Evolutionary conservation across 1,139 yeast species (phyloP).

Genomic region (Suzukiozyma palmioleophila): DNA sequence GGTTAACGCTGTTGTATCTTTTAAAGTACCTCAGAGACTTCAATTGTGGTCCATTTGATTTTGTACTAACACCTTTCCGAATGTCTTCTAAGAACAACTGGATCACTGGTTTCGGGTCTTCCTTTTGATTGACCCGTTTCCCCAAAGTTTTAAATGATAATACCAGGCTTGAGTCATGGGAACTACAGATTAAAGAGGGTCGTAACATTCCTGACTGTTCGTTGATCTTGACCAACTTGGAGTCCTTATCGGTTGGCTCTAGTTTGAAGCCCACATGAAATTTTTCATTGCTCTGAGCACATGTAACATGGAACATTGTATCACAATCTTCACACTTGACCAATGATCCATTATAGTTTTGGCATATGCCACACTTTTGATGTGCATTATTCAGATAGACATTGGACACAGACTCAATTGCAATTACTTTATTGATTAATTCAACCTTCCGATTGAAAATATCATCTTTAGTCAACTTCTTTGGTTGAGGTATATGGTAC

Average conservation of each 20-base stretch:
- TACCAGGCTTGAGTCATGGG: slow-evolving; percentile 19
- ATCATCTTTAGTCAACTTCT: slow-evolving; percentile 9
- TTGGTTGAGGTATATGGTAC: slow-evolving; percentile 1
- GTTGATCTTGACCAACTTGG: slow-evolving; percentile 21
- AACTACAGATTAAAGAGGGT: slow-evolving; percentile 42
- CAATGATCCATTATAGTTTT: slow-evolving; percentile 26
- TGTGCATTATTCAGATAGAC: slow-evolving; percentile 22
- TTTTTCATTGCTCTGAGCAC: slow-evolving; percentile 53
- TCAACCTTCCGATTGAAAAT: slow-evolving; percentile 12
- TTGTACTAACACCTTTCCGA: slow-evolving; percentile 15
- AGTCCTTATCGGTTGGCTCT: slow-evolving; percentile 16
- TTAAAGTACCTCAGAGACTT: slow-evolving; percentile 28
- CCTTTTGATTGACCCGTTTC: slow-evolving; percentile 26
- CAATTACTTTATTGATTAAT: slow-evolving; percentile 15
- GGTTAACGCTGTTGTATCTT: slow-evolving; percentile 11
- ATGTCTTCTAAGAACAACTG: slow-evolving; percentile 41
- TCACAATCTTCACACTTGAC: slow-evolving; percentile 28
- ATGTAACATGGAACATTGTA: slow-evolving; percentile 52
- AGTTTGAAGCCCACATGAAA: slow-evolving; percentile 46
- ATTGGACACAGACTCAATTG: slow-evolving; percentile 28
- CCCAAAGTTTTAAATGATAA: slow-evolving; percentile 24
- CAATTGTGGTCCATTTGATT: slow-evolving; percentile 29
- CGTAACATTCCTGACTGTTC: slow-evolving; percentile 34
- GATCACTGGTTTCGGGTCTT: slow-evolving; percentile 32
- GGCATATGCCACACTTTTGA: slow-evolving; percentile 26